Percentiles rank a stretch among this genome's conserved stretches.
phyloP scores from a whole-genome alignment of 2,329 filamentous ascomycete genomes.

The Arthrobotrys iridis region DNA sequence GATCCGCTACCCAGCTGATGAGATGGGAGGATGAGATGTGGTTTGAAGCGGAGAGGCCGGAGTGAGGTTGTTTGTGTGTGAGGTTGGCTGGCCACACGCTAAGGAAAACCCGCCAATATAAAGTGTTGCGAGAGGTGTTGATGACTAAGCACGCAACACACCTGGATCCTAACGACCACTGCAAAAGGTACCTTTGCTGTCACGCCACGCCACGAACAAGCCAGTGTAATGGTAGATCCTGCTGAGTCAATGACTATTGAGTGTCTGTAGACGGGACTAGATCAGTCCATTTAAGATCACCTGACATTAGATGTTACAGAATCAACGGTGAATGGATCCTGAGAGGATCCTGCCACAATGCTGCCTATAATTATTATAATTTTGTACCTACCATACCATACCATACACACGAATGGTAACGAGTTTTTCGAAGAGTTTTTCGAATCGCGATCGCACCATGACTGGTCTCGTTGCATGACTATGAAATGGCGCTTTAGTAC shows the following conservation, averaged over 20 bases:
- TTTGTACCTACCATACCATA: neutral
- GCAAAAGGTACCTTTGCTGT: slow-evolving; percentile 23
- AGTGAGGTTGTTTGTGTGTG: slow-evolving; percentile 42
- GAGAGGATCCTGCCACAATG: neutral
- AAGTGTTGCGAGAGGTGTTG: slow-evolving; percentile 45
- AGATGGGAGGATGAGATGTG: slow-evolving; percentile 19
- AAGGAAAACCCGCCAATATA: slow-evolving; percentile 67
- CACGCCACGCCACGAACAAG: neutral
- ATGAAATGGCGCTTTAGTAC: too few species aligned
- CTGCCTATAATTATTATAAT: neutral
- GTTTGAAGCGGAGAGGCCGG: slow-evolving; percentile 20
- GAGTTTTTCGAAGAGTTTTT: too few species aligned
- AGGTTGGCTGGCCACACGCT: slow-evolving; percentile 27
- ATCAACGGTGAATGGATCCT: neutral
- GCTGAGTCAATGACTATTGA: neutral
- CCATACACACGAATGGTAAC: neutral
- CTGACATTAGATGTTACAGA: slow-evolving; percentile 7
- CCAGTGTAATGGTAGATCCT: neutral
- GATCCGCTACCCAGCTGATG: slow-evolving; percentile 4
- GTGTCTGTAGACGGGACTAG: slow-evolving; percentile 16
- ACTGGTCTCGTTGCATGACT: too few species aligned
- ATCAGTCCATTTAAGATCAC: slow-evolving; percentile 28
- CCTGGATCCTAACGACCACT: slow-evolving; percentile 23
- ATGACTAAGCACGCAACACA: slow-evolving; percentile 51
- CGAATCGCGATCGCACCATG: too few species aligned